Evolutionary conservation across 2,329 filamentous ascomycete genomes (phyloP).

Genomic region (Talaromyces sp.): DNA sequence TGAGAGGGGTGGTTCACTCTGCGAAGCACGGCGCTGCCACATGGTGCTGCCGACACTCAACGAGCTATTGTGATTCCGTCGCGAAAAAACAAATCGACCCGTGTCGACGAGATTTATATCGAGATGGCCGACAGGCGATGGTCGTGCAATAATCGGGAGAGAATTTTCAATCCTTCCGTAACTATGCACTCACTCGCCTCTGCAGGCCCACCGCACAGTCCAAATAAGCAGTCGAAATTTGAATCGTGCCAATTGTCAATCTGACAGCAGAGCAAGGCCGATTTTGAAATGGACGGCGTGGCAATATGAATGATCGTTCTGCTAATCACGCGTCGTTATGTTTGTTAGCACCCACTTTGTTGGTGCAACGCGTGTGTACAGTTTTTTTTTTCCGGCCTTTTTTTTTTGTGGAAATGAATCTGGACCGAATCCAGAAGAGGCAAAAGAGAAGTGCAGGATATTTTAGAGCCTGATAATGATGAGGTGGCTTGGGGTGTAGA

Average conservation of each 20-base stretch:
- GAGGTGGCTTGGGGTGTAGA: neutral
- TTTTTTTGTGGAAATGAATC: no score
- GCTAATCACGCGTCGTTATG: conserved; percentile 9
- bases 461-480: neutral
- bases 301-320: neutral
- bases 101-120: neutral
- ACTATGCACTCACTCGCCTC: conserved; percentile 10
- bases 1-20: conserved; percentile 32
- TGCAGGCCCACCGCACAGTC: conserved; percentile 11
- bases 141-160: neutral
- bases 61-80: neutral
- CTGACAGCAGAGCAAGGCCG: neutral
- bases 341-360: conserved; percentile 5
- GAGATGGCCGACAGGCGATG: neutral
- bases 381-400: neutral
- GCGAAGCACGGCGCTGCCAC: conserved; percentile 37
- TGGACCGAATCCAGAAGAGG: neutral
- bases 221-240: conserved; percentile 7
- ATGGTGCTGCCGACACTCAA: conserved; percentile 25
- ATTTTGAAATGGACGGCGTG: neutral
- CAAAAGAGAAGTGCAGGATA: neutral
- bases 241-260: conserved; percentile 6
- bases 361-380: neutral
- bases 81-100: neutral
- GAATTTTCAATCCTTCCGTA: conserved; percentile 1